These are phyloP conservation scores for Saccharomyces hybrid DNA, from an alignment of 1,139 yeast species.

Conservation along the genomic window DNA sequence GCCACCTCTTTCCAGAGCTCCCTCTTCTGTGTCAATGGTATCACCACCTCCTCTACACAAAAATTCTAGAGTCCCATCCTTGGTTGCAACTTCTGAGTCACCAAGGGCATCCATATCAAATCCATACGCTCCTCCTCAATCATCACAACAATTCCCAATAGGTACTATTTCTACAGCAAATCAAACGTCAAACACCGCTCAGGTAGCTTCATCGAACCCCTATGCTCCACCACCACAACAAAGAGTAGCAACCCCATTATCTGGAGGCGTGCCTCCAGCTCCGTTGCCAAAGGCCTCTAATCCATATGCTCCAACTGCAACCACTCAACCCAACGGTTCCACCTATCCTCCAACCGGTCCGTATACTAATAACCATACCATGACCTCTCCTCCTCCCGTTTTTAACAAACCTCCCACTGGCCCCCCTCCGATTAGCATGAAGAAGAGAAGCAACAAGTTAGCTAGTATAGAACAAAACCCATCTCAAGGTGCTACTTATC, in stretches of 20 bases:
- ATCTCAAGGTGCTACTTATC: slow-evolving; percentile 3
- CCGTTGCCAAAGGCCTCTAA: slow-evolving; percentile 17
- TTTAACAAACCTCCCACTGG: slow-evolving; percentile 15
- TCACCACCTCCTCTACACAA: slow-evolving; percentile 21
- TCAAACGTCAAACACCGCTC: slow-evolving; percentile 15
- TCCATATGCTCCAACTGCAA: slow-evolving; percentile 13
- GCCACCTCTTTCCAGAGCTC: slow-evolving; percentile 22
- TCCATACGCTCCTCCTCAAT: slow-evolving; percentile 36
- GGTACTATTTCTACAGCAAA: slow-evolving; percentile 1
- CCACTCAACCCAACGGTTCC: slow-evolving; percentile 9
- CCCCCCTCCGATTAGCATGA: slow-evolving; percentile 22
- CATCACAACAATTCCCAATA: slow-evolving; percentile 4
- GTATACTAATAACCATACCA: not conserved
- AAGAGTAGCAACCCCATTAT: slow-evolving; percentile 26
- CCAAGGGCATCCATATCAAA: slow-evolving; percentile 29
- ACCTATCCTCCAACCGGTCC: slow-evolving; percentile 7
- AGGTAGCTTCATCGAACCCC: slow-evolving; percentile 16
- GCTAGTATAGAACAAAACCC: slow-evolving; percentile 13
- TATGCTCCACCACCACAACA: slow-evolving; percentile 13
- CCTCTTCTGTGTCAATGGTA: slow-evolving; percentile 18
- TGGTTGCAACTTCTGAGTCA: slow-evolving; percentile 10
- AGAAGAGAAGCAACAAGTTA: slow-evolving; percentile 16
- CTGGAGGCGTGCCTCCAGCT: slow-evolving; percentile 18
- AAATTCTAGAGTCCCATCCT: slow-evolving; percentile 16
- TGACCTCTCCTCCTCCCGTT: slow-evolving; percentile 27